A percentile compares a stretch with the other conserved stretches of the same genome.
Conservation (phyloP, 2,329 filamentous ascomycete species). For the Colletotrichum truncatum region DNA sequence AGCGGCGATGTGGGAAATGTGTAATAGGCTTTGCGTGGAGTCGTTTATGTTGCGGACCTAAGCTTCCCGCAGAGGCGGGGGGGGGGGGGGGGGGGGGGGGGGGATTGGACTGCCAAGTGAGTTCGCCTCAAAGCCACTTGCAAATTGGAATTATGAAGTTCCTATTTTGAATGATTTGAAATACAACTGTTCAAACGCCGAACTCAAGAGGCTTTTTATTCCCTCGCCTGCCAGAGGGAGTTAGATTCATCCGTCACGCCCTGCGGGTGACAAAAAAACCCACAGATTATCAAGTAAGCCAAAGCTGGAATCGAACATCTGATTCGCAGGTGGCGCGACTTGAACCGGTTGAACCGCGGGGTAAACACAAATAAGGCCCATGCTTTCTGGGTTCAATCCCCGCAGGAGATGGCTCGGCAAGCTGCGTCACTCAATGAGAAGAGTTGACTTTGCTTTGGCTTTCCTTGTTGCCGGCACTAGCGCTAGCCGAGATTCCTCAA, state of each 20-base stretch:
- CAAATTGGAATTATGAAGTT: not conserved
- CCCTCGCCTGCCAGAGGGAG: not conserved
- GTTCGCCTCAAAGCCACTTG: too few species aligned
- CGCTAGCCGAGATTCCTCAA: constrained; percentile 22
- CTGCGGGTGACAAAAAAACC: not conserved
- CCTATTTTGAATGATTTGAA: not conserved
- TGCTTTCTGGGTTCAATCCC: not conserved
- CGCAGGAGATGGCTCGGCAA: not conserved
- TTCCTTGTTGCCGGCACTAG: constrained; percentile 6
- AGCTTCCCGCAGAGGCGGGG: too few species aligned
- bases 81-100: too few species aligned
- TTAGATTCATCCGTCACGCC: not conserved
- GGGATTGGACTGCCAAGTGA: too few species aligned
- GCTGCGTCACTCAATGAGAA: not conserved
- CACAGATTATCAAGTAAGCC: not conserved
- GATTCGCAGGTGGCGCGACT: not conserved
- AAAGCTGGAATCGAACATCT: not conserved
- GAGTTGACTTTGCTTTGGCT: not conserved
- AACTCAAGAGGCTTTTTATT: too few species aligned
- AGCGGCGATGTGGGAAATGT: too few species aligned
- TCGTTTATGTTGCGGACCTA: too few species aligned
- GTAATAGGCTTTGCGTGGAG: too few species aligned
- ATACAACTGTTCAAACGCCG: too few species aligned
- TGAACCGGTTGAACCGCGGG: not conserved
- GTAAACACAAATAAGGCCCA: not conserved